Evolutionary conservation across 2,329 filamentous ascomycete genomes (phyloP).

Genomic region (Nakataea oryzae): DNA sequence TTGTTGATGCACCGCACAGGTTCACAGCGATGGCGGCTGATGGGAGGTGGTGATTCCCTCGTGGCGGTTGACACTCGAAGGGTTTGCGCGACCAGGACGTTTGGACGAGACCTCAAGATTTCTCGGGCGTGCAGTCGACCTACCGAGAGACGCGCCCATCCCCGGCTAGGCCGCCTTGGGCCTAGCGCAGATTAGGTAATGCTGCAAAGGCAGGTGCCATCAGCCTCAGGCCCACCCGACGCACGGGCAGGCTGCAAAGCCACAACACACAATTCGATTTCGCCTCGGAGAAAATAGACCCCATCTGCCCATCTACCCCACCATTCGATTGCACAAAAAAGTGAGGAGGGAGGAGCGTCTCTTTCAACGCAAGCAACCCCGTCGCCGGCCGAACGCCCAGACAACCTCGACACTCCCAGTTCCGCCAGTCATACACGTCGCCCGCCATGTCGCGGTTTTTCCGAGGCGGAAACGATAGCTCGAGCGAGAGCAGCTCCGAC

Average conservation of each 20-base stretch:
- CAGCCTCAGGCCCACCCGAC: no score
- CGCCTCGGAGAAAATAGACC: neutral
- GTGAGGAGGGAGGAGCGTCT: neutral
- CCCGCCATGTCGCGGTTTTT: slow-evolving; percentile 91
- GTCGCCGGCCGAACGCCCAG: neutral
- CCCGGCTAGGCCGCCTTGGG: neutral
- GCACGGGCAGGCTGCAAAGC: neutral
- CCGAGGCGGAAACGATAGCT: slow-evolving; percentile 84
- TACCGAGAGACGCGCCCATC: neutral
- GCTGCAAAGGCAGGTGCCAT: neutral
- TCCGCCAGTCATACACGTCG: neutral
- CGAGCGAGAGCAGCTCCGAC: slow-evolving; percentile 88
- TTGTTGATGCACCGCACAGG: neutral
- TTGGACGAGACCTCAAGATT: neutral
- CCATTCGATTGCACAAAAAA: neutral
- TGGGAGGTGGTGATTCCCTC: neutral
- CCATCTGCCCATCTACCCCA: neutral
- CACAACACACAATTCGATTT: neutral
- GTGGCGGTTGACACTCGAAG: neutral
- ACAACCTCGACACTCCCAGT: neutral
- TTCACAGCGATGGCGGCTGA: slow-evolving; percentile 2
- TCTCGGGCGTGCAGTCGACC: neutral
- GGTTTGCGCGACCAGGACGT: neutral
- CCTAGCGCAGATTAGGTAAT: neutral
- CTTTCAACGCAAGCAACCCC: neutral